Evolutionary conservation across 305 asterid species (phyloP).

Genomic region (Andrographis paniculata): DNA sequence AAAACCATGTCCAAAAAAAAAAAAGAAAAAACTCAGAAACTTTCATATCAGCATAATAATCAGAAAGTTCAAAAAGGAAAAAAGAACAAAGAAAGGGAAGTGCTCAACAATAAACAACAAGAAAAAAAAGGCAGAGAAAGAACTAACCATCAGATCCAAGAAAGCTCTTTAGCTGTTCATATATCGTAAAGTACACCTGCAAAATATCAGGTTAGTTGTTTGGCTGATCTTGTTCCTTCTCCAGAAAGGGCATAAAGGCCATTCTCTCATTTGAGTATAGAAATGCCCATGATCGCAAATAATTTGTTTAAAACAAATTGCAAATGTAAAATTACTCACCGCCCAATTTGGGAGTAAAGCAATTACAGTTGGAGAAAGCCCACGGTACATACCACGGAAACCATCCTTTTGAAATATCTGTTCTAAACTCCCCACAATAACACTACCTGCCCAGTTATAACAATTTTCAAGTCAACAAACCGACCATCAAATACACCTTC

Average conservation of each 20-base stretch:
- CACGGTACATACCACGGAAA: slow-evolving; percentile 88
- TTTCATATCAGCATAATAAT: slow-evolving; percentile 5
- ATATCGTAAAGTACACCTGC: slow-evolving; percentile 15
- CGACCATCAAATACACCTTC: not conserved
- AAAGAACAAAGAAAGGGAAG: not conserved
- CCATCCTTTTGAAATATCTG: slow-evolving; percentile 88
- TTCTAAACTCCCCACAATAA: slow-evolving; percentile 80
- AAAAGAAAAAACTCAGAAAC: not conserved
- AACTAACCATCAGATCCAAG: slow-evolving; percentile 15
- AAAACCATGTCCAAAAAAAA: slow-evolving; percentile 10
- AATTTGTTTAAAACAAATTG: slow-evolving; percentile 12
- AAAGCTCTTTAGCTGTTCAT: slow-evolving; percentile 10
- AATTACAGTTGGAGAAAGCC: slow-evolving; percentile 82
- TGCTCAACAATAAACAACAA: not conserved
- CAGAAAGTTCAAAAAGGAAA: not conserved
- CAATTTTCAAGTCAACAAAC: not conserved
- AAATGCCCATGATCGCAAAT: too few relatives aligned
- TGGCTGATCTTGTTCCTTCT: not conserved
- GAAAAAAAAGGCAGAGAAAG: not conserved
- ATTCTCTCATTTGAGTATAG: slow-evolving; percentile 4
- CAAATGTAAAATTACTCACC: slow-evolving; percentile 30
- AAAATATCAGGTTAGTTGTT: not conserved
- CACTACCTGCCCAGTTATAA: slow-evolving; percentile 58
- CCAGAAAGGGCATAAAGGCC: slow-evolving; percentile 1
- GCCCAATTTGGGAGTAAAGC: slow-evolving; percentile 98